Evolutionary conservation across 1,284 basidiomycete genomes (phyloP).

Genomic region (Meira miltonrushii): DNA sequence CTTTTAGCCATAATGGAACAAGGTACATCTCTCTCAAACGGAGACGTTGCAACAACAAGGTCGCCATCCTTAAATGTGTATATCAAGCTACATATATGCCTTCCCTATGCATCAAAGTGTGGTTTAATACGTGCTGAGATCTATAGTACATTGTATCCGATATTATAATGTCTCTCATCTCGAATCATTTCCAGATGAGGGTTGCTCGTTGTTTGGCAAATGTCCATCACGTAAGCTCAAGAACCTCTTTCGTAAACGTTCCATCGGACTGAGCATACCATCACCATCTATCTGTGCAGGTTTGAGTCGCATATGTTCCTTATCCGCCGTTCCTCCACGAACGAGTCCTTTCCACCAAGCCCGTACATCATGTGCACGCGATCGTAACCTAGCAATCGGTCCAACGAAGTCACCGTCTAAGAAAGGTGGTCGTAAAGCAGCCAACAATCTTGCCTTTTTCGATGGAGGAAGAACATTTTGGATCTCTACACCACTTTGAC

Average conservation of each 20-base stretch:
- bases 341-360: constrained; percentile 5
- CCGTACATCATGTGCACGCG: not conserved
- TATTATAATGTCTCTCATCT: no score
- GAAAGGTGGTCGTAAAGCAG: constrained; percentile 47
- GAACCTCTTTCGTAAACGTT: constrained; percentile 9
- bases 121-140: no score
- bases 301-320: not conserved
- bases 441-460: constrained; percentile 31
- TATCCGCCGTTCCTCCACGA: constrained; percentile 11
- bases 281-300: not conserved
- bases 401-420: constrained; percentile 45
- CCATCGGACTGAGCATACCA: not conserved
- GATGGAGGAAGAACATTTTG: not conserved
- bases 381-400: constrained; percentile 35
- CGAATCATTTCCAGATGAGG: no score
- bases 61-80: no score
- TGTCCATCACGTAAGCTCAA: constrained; percentile 4
- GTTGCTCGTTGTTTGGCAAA: not conserved
- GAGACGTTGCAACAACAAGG: no score
- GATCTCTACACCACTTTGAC: constrained; percentile 2
- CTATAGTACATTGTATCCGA: no score
- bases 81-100: no score
- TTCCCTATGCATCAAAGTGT: no score
- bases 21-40: no score
- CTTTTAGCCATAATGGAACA: no score